phyloP scores from a whole-genome alignment of 2,329 filamentous ascomycete species.

The Ophiostoma sp. region DNA sequence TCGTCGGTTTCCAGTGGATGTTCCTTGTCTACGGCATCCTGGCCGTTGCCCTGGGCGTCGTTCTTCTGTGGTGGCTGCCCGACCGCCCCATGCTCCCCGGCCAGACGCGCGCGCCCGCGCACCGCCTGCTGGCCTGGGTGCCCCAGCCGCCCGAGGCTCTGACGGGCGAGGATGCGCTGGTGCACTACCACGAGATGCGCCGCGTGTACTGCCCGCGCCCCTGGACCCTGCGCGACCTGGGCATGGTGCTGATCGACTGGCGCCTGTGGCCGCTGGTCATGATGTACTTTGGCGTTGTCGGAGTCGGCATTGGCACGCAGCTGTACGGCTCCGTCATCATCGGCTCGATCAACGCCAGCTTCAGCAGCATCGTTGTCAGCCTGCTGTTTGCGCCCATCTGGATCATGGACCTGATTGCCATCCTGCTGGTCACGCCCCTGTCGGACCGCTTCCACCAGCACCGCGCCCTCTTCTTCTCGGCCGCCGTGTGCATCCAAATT shows the following conservation, averaged over 20 bases:
- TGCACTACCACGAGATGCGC: slow-evolving; percentile 78
- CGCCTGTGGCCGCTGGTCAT: slow-evolving; percentile 77
- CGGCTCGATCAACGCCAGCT: slow-evolving; percentile 64
- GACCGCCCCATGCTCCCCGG: slow-evolving; percentile 74
- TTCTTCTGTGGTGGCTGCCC: slow-evolving; percentile 83
- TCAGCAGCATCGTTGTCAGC: slow-evolving; percentile 71
- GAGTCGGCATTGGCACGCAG: slow-evolving; percentile 85
- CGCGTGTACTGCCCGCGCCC: slow-evolving; percentile 70
- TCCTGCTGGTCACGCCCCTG: slow-evolving; percentile 76
- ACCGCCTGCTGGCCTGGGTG: slow-evolving; percentile 56
- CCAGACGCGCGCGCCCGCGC: slow-evolving; percentile 43
- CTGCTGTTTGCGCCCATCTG: slow-evolving; percentile 86
- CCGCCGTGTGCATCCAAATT: slow-evolving; percentile 72
- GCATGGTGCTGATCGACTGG: slow-evolving; percentile 73
- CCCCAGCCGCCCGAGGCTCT: slow-evolving; percentile 67
- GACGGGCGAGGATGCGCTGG: slow-evolving; percentile 66
- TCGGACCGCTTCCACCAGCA: slow-evolving; percentile 80
- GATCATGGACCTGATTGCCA: slow-evolving; percentile 90
- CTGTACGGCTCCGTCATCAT: slow-evolving; percentile 87
- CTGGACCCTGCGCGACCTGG: slow-evolving; percentile 69
- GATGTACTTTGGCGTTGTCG: slow-evolving; percentile 95
- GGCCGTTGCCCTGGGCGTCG: slow-evolving; percentile 64
- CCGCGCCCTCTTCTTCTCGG: slow-evolving; percentile 75
- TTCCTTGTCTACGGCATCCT: slow-evolving; percentile 80
- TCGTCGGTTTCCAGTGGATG: slow-evolving; percentile 89